These are phyloP conservation scores for Penicillium oxalicum DNA, from an alignment of 2,329 filamentous ascomycete species.

Conservation along the genomic window DNA sequence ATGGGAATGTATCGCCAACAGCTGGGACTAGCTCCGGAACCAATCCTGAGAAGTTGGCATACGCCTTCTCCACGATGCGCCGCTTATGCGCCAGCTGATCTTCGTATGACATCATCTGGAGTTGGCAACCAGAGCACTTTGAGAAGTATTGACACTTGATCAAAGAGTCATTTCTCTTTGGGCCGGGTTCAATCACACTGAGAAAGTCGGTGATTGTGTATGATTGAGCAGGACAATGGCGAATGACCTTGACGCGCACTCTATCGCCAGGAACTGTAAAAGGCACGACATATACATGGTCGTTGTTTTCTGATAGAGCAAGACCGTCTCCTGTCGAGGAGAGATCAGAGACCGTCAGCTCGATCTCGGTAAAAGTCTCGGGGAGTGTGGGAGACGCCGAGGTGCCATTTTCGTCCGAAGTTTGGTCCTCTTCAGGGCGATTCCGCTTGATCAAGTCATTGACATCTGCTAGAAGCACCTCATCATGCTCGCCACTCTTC, in stretches of 20 bases:
- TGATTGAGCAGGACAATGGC: conserved; percentile 58
- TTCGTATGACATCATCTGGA: conserved; percentile 90
- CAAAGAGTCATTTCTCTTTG: conserved; percentile 68
- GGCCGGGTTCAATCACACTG: conserved; percentile 66
- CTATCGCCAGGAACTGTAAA: conserved; percentile 83
- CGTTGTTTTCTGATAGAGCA: conserved; percentile 60
- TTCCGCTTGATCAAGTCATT: conserved; percentile 37
- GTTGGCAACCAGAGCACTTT: conserved; percentile 85
- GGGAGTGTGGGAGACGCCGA: conserved; percentile 44
- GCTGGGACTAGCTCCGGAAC: conserved; percentile 67
- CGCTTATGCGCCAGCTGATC: conserved; percentile 83
- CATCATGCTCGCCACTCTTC: conserved; percentile 58
- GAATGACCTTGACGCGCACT: conserved; percentile 71
- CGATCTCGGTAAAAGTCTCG: conserved; percentile 65
- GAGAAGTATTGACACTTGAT: conserved; percentile 82
- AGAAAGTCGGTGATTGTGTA: conserved; percentile 80
- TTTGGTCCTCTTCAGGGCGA: conserved; percentile 21
- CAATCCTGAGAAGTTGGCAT: conserved; percentile 81
- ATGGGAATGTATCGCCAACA: conserved; percentile 79
- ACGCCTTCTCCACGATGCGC: conserved; percentile 83
- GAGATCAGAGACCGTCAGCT: conserved; percentile 73
- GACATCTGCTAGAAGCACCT: conserved; percentile 61
- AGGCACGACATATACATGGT: conserved; percentile 76
- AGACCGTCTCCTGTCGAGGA: conserved; percentile 92
- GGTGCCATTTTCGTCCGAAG: conserved; percentile 22